Evolutionary conservation across 1,139 yeast species (phyloP).

Genomic region (Blastobotrys proliferans): DNA sequence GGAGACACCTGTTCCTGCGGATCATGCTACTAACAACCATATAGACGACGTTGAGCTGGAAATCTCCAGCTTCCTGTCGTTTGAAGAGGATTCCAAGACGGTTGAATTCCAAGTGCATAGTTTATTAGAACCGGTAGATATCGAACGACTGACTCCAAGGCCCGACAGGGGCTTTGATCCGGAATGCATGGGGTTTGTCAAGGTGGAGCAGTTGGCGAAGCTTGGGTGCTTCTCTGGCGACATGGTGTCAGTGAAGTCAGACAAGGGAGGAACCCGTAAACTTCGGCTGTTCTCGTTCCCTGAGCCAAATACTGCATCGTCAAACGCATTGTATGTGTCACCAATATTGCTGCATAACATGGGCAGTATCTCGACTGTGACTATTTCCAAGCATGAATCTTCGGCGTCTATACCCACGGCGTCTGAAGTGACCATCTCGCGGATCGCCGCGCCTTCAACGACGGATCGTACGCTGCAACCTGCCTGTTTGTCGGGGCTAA

Average conservation of each 20-base stretch:
- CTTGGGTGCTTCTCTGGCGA: conserved; percentile 72
- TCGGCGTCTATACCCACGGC: conserved; percentile 37
- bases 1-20: conserved; percentile 19
- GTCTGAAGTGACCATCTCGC: conserved; percentile 52
- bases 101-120: conserved; percentile 23
- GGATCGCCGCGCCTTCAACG: conserved; percentile 69
- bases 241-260: conserved; percentile 26
- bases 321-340: conserved; percentile 49
- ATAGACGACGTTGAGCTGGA: conserved; percentile 23
- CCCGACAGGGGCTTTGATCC: conserved; percentile 36
- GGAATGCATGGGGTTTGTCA: conserved; percentile 51
- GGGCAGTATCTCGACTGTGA: conserved; percentile 23
- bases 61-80: conserved; percentile 28
- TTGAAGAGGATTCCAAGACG: conserved; percentile 13
- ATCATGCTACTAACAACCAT: neutral
- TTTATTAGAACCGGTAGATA: conserved; percentile 23
- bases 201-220: conserved; percentile 48
- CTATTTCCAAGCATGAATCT: conserved; percentile 22
- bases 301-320: conserved; percentile 53
- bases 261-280: conserved; percentile 25
- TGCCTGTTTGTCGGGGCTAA: conserved; percentile 59
- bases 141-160: conserved; percentile 26
- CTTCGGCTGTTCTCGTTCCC: conserved; percentile 56
- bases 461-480: conserved; percentile 64
- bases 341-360: conserved; percentile 61